phyloP scores from a whole-genome alignment of 2,329 filamentous ascomycete genomes.

The Cladophialophora carrionii region DNA sequence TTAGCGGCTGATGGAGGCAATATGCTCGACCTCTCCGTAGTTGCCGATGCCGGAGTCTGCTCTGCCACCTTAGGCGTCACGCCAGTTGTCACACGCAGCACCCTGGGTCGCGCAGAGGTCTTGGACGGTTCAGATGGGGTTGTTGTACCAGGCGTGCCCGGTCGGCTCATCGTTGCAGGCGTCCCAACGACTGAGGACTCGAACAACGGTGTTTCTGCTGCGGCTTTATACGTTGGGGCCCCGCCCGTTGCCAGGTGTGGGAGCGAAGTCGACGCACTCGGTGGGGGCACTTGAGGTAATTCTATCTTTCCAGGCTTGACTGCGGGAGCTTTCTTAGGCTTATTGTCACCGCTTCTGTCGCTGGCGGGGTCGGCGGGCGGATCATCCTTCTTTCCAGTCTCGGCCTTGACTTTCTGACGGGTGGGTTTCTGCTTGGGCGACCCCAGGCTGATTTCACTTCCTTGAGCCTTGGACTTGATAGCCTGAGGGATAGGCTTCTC shows the following conservation, averaged over 20 bases:
- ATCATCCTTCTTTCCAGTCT: slow-evolving; percentile 15
- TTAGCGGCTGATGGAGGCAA: slow-evolving; percentile 26
- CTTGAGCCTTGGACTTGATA: slow-evolving; percentile 32
- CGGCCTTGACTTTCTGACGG: slow-evolving; percentile 16
- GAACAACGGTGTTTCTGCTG: slow-evolving; percentile 20
- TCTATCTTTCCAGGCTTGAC: slow-evolving; percentile 27
- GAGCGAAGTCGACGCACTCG: slow-evolving; percentile 6
- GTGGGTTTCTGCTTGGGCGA: slow-evolving; percentile 44
- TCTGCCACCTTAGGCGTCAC: slow-evolving; percentile 30
- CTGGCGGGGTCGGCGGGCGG: slow-evolving; percentile 8
- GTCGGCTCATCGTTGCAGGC: slow-evolving; percentile 26
- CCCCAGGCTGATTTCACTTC: slow-evolving; percentile 47
- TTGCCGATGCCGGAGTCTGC: slow-evolving; percentile 30
- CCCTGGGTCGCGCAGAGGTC: slow-evolving; percentile 29
- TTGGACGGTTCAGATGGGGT: slow-evolving; percentile 27
- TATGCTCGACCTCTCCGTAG: slow-evolving; percentile 33
- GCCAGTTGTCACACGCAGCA: slow-evolving; percentile 36
- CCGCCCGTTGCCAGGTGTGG: neutral
- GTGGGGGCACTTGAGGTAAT: slow-evolving; percentile 10
- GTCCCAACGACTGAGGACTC: slow-evolving; percentile 28
- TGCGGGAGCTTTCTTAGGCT: slow-evolving; percentile 37
- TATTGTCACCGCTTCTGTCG: slow-evolving; percentile 34
- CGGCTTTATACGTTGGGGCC: slow-evolving; percentile 12
- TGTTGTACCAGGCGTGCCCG: slow-evolving; percentile 27
- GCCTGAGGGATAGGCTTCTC: neutral